Evolutionary conservation across 2,329 filamentous ascomycete genomes (phyloP).

Genomic region (Colletotrichum orbiculare): DNA sequence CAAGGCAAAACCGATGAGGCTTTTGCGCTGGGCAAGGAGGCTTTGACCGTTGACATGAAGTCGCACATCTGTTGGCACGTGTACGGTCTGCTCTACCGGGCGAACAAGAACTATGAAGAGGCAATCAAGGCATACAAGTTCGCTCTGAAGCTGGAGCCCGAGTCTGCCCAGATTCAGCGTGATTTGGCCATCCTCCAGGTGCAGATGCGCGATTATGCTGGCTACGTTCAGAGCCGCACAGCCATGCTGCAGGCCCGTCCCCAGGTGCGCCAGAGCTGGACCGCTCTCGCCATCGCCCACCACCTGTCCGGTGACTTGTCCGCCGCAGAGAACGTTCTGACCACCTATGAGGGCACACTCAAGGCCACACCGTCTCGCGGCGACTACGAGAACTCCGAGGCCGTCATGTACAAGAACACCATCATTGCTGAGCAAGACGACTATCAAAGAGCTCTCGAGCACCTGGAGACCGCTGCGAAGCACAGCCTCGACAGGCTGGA

Average conservation of each 20-base stretch:
- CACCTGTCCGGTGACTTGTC: slow-evolving; percentile 87
- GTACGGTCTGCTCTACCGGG: slow-evolving; percentile 92
- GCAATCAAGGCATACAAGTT: slow-evolving; percentile 99
- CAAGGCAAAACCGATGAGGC: slow-evolving; percentile 94
- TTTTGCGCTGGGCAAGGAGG: slow-evolving; percentile 91
- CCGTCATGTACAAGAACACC: slow-evolving; percentile 92
- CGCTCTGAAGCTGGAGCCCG: slow-evolving; percentile 91
- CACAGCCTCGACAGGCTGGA: slow-evolving; percentile 84
- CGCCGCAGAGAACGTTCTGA: slow-evolving; percentile 91
- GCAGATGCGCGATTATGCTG: slow-evolving; percentile 95
- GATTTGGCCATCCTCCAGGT: slow-evolving; percentile 93
- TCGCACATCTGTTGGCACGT: slow-evolving; percentile 99
- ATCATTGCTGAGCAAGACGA: slow-evolving; percentile 94
- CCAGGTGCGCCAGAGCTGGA: slow-evolving; percentile 92
- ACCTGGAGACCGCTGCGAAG: slow-evolving; percentile 83
- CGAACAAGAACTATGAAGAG: slow-evolving; percentile 97
- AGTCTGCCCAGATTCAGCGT: slow-evolving; percentile 91
- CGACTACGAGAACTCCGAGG: slow-evolving; percentile 94
- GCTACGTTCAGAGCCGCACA: slow-evolving; percentile 89
- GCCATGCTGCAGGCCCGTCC: slow-evolving; percentile 89
- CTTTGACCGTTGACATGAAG: slow-evolving; percentile 96
- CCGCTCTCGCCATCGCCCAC: slow-evolving; percentile 92
- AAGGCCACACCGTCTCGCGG: slow-evolving; percentile 80
- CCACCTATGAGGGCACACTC: slow-evolving; percentile 91
- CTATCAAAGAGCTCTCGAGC: slow-evolving; percentile 83